These are phyloP conservation scores for Neoboletus subvelutipes DNA, from an alignment of 768 basidiomycete species.

Conservation along the genomic window DNA sequence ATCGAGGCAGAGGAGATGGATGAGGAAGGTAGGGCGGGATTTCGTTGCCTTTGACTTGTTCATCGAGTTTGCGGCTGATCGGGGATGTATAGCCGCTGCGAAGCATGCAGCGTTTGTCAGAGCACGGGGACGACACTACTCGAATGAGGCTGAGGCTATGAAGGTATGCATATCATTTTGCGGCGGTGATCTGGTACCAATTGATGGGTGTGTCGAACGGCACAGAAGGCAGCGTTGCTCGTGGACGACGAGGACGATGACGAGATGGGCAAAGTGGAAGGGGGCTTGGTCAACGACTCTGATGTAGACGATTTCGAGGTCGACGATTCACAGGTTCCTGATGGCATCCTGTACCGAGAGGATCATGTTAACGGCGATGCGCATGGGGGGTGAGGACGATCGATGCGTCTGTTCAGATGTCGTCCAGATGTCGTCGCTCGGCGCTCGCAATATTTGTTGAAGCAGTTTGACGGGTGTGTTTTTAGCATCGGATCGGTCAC, in stretches of 20 bases:
- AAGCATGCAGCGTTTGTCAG: constrained; percentile 82
- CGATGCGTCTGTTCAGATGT: background rate
- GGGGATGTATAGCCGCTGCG: constrained; percentile 54
- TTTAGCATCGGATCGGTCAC: background rate
- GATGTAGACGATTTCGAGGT: constrained; percentile 14
- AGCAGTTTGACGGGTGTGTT: background rate
- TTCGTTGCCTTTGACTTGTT: background rate
- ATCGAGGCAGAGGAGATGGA: constrained; percentile 84
- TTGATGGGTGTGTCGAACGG: constrained; percentile 6
- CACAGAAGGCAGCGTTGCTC: constrained; percentile 62
- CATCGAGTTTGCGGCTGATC: background rate
- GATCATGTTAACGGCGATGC: constrained; percentile 22
- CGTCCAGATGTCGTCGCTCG: too few relatives aligned
- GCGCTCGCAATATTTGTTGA: background rate
- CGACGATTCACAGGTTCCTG: background rate
- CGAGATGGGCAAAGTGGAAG: background rate
- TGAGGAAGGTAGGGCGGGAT: constrained; percentile 66
- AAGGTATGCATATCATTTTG: constrained; percentile 51
- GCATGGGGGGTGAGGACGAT: constrained; percentile 15
- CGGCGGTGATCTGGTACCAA: background rate
- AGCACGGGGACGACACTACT: constrained; percentile 82
- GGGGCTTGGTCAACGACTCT: background rate
- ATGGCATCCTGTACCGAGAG: background rate
- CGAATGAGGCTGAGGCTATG: constrained; percentile 92
- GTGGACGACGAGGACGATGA: constrained; percentile 61